Conservation (phyloP, 2,329 filamentous ascomycete genomes). For the Ophiostoma fasciatum region DNA sequence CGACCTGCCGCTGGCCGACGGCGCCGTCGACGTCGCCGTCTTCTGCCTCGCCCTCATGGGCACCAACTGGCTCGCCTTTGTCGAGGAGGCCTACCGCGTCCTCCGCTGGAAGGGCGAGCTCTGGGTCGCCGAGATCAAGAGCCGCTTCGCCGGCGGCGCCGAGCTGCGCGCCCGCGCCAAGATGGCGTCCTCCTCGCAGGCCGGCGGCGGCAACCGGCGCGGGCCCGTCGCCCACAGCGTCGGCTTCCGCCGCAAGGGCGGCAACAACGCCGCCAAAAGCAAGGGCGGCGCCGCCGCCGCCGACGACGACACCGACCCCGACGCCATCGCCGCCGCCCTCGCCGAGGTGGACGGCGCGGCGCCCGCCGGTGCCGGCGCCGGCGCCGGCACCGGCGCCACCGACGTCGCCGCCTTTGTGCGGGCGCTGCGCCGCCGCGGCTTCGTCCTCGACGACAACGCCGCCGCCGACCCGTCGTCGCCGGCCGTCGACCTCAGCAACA, state of each 20-base stretch:
- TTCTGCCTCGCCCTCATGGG: conserved; percentile 98
- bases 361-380: conserved; percentile 57
- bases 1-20: conserved; percentile 59
- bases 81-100: conserved; percentile 88
- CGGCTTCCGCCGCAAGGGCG: conserved; percentile 34
- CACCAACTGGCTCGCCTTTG: conserved; percentile 93
- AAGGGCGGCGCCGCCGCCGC: conserved; percentile 31
- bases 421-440: conserved; percentile 65
- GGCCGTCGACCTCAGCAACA: conserved; percentile 72
- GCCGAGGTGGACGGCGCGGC: conserved; percentile 43
- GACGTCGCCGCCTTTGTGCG: conserved; percentile 80
- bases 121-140: conserved; percentile 96
- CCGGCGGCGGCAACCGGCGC: conserved; percentile 23
- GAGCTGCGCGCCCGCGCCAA: conserved; percentile 13
- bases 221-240: conserved; percentile 51
- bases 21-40: conserved; percentile 69
- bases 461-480: conserved; percentile 14
- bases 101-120: conserved; percentile 89
- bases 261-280: conserved; percentile 29
- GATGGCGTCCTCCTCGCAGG: no score
- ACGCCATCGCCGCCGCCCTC: conserved; percentile 56
- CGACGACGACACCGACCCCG: conserved; percentile 34
- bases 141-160: conserved; percentile 50
- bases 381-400: conserved; percentile 53
- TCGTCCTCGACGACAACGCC: conserved; percentile 46